Base-by-base conservation (phyloP, 371 early-diverging fungal genomes). In the Mucor mucedo region DNA sequence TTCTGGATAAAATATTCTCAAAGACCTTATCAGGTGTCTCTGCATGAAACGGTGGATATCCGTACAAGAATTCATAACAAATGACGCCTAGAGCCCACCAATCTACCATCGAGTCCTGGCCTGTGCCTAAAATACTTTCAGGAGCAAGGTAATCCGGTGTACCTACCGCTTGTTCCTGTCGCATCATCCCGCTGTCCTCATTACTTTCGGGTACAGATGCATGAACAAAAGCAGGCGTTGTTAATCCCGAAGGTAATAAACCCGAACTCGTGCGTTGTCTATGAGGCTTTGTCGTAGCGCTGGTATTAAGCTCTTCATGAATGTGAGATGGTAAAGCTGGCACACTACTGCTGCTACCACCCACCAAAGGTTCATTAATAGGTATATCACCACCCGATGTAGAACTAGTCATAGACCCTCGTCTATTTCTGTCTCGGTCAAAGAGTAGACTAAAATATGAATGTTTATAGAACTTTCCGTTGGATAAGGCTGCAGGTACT, bases 101-200 rank as follows among this genome's bases (percentile, higher is more conserved):
- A 72, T 95, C 96, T 3, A 95, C 94, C 82, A 89, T 89, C 0
- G 86, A 82, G 65, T 91, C 94, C 68, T 95, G 93, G 7, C 92
- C 90, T 16, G 91, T 80, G 29, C 95, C 95, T 21, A 93, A 67
- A 32, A 98, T 92, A 62, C 91, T 91, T 72, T 98, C 99, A 1
- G 98, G 98, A 4, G 98, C 96, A 58, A 98, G 79, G 70, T 97
- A 98, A 71, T 97, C 99, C 0, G 99, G 99, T n/a, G 99, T 98
- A 13, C 99, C 99, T 8, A 94, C 93, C 52, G 81, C 81, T 14
- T 62, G 55, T 58, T 72, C 54, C 58, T 59, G 59, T 49, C 40
- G 33, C 2, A 54, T 21, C 8, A 54, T 45, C 8, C 16, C 21
- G 2, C 4, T n/a, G 16, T 21, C 61, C 7, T 60, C 57, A 2